phyloP scores from a whole-genome alignment of 2,329 filamentous ascomycete genomes.

The Verticillium zaregamsianum region DNA sequence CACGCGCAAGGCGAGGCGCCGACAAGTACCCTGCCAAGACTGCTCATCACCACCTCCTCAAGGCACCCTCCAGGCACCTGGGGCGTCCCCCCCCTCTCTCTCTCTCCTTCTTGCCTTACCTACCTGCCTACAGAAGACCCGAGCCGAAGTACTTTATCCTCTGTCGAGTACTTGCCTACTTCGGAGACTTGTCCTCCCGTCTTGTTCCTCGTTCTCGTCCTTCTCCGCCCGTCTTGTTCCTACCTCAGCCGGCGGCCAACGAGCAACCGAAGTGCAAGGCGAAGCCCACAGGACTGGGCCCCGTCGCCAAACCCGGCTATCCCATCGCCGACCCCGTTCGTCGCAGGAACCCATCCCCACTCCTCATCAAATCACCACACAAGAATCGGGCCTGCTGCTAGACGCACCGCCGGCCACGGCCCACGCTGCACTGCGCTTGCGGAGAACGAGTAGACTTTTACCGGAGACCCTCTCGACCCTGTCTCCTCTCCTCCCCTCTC shows the following conservation, averaged over 20 bases:
- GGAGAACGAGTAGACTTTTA: not conserved
- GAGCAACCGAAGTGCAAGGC: not conserved
- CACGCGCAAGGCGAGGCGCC: not conserved
- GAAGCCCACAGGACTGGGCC: not conserved
- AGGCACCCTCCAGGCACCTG: not conserved
- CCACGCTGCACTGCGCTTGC: not conserved
- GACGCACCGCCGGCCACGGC: not conserved
- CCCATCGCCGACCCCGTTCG: not conserved
- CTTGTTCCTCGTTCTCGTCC: conserved; percentile 20
- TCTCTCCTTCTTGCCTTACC: not conserved
- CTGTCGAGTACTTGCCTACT: not conserved
- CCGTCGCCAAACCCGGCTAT: not conserved
- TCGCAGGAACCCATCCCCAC: not conserved
- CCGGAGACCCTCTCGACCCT: not conserved
- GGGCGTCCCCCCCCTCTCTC: not conserved
- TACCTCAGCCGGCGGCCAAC: not conserved
- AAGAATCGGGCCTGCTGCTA: not conserved
- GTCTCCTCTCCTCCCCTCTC: not conserved
- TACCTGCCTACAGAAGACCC: not conserved
- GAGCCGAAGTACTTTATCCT: not conserved
- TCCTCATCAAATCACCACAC: not conserved
- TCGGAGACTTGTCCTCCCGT: not conserved
- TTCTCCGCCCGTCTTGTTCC: conserved; percentile 1
- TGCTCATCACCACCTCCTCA: not conserved
- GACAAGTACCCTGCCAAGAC: not conserved